A percentile compares a stretch with the other conserved stretches of the same genome.
Conservation (phyloP, 202 grass and related monocot species). For the Schoenoplectus tabernaemontani region DNA sequence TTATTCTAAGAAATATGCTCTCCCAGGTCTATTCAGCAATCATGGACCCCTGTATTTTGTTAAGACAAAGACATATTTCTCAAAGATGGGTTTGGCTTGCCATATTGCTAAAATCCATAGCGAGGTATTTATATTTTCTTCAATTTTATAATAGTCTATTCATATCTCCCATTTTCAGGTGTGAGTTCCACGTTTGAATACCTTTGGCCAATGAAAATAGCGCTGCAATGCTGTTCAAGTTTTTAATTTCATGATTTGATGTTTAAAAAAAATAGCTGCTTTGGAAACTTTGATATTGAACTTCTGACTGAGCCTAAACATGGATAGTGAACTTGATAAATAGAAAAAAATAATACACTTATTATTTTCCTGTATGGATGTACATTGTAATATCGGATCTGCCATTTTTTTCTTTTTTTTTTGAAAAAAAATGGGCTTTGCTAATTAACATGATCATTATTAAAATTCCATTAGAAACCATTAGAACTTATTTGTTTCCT, state of each 20-base stretch:
- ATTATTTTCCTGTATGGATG: not conserved
- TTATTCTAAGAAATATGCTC: slow-evolving; percentile 21
- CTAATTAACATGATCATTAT: not conserved
- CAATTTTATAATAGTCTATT: slow-evolving; percentile 2
- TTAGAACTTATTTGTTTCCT: not conserved
- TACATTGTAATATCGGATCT: slow-evolving; percentile 8
- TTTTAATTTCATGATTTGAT: not conserved
- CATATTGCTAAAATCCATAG: slow-evolving; percentile 95
- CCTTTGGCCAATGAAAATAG: not conserved
- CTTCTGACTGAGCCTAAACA: not conserved
- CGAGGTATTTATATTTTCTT: slow-evolving; percentile 45
- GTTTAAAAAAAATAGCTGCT: not conserved
- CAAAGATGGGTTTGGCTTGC: slow-evolving; percentile 83
- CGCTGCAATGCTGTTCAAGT: not conserved
- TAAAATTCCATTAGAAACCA: not conserved
- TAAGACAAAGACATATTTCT: slow-evolving; percentile 84
- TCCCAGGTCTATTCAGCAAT: slow-evolving; percentile 84
- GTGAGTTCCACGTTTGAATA: not conserved
- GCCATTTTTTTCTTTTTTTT: not conserved
- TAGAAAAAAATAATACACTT: not conserved
- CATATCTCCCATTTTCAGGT: not conserved
- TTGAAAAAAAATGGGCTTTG: not conserved
- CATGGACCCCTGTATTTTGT: slow-evolving; percentile 90
- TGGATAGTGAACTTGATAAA: not conserved
- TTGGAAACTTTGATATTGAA: not conserved